phyloP scores from a whole-genome alignment of 345 rosid genomes.

The Populus davidiana region DNA sequence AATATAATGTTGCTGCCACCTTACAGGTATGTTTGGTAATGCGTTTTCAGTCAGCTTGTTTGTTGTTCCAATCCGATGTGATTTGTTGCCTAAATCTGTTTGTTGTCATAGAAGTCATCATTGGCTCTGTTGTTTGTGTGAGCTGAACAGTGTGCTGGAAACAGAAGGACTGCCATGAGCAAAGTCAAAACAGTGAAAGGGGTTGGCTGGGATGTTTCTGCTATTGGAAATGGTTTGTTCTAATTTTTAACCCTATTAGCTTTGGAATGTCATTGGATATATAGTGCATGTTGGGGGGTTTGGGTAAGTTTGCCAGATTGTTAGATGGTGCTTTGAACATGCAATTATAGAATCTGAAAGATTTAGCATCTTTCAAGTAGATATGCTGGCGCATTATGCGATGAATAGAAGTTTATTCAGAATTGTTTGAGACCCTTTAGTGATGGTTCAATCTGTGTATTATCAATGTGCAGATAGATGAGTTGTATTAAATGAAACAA shows the following conservation, averaged over 20 bases:
- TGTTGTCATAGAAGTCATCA: not conserved
- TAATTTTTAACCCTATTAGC: not conserved
- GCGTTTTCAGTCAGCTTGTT: not conserved
- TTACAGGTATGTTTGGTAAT: slow-evolving; percentile 53
- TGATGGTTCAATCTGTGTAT: not conserved
- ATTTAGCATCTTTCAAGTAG: not conserved
- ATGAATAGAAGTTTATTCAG: not conserved
- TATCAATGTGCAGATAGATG: too few species aligned
- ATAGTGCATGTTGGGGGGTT: not conserved
- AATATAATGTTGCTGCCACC: slow-evolving; percentile 69
- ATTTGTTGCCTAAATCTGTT: not conserved
- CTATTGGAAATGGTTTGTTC: slow-evolving; percentile 80
- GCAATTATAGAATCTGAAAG: not conserved
- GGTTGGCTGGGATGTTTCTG: slow-evolving; percentile 96
- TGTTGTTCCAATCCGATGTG: not conserved
- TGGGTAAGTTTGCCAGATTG: not conserved
- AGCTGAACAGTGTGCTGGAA: slow-evolving; percentile 81
- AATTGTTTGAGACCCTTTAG: not conserved
- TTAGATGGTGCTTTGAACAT: too few species aligned
- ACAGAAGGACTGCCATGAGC: slow-evolving; percentile 98
- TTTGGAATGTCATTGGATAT: not conserved
- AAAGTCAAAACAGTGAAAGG: slow-evolving; percentile 70
- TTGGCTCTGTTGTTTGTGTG: slow-evolving; percentile 12
- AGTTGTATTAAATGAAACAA: not conserved
- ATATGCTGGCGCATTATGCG: not conserved